These are phyloP conservation scores for Hygrophila difformis DNA, from an alignment of 257 asterid species.

Conservation along the genomic window DNA sequence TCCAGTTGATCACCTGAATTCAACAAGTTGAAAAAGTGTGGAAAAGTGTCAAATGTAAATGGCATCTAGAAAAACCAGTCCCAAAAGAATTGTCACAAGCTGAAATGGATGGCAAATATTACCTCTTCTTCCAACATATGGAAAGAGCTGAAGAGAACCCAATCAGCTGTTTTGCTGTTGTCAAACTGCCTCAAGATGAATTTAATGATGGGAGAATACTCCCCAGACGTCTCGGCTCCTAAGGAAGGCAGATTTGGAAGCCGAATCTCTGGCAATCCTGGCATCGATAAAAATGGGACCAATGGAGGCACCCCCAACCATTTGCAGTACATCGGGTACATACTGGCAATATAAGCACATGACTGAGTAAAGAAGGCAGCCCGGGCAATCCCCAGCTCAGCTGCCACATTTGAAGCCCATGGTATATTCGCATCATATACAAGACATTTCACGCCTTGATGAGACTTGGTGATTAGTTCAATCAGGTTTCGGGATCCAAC, in stretches of 20 bases:
- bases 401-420: constrained; percentile 39
- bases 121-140: constrained; percentile 49
- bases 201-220: constrained; percentile 33
- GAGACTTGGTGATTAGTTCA: constrained; percentile 20
- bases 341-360: constrained; percentile 42
- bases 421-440: constrained; percentile 48
- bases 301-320: constrained; percentile 22
- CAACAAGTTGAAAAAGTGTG: too few species aligned
- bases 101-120: too few species aligned
- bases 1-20: constrained; percentile 41
- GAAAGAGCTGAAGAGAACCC: constrained; percentile 62
- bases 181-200: constrained; percentile 35
- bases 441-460: constrained; percentile 36
- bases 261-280: constrained; percentile 30
- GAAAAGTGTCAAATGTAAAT: too few species aligned
- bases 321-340: constrained; percentile 47
- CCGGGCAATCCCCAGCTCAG: constrained; percentile 23
- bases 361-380: constrained; percentile 58
- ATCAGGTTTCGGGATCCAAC: constrained; percentile 31
- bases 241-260: constrained; percentile 45
- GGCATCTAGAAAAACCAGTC: too few species aligned
- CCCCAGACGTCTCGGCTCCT: constrained; percentile 36
- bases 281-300: constrained; percentile 22
- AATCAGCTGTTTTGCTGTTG: constrained; percentile 37
- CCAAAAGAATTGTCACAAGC: too few species aligned